Evolutionary conservation across 257 asterid species (phyloP).

Genomic region (Nicotiana tomentosiformis): DNA sequence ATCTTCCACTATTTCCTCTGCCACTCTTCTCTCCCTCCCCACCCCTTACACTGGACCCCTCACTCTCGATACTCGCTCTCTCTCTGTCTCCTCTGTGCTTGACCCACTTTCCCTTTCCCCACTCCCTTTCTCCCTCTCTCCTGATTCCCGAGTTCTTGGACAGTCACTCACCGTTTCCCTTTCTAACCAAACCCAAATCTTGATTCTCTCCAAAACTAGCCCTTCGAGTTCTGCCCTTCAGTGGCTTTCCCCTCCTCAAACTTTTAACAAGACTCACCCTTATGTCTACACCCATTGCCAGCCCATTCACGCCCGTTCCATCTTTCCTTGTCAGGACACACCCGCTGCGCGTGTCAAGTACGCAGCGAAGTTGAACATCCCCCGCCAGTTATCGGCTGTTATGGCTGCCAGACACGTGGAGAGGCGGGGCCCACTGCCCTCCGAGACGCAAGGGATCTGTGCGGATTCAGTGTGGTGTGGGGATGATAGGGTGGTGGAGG

Average conservation of each 20-base stretch:
- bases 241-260: constrained; percentile 85
- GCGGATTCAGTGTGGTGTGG: constrained; percentile 70
- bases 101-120: constrained; percentile 35
- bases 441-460: constrained; percentile 47
- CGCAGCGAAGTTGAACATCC: constrained; percentile 59
- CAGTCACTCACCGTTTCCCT: constrained; percentile 4
- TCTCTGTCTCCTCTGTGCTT: constrained; percentile 35
- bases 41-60: constrained; percentile 56
- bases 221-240: constrained; percentile 42
- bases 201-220: constrained; percentile 9
- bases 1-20: constrained; percentile 60
- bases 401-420: constrained; percentile 67
- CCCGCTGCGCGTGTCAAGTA: constrained; percentile 76
- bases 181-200: background rate
- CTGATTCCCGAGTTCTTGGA: constrained; percentile 31
- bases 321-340: constrained; percentile 94
- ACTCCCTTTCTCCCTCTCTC: constrained; percentile 50
- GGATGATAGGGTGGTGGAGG: constrained; percentile 74
- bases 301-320: constrained; percentile 83
- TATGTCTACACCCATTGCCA: constrained; percentile 92
- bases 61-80: constrained; percentile 73
- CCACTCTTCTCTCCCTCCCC: constrained; percentile 68
- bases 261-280: constrained; percentile 62
- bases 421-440: constrained; percentile 46
- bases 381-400: constrained; percentile 57